Evolutionary conservation across 169 alveolate genomes (phyloP), one percentile per base, ranked within the genome.

Genomic region (Plasmodium cynomolgi): DNA sequence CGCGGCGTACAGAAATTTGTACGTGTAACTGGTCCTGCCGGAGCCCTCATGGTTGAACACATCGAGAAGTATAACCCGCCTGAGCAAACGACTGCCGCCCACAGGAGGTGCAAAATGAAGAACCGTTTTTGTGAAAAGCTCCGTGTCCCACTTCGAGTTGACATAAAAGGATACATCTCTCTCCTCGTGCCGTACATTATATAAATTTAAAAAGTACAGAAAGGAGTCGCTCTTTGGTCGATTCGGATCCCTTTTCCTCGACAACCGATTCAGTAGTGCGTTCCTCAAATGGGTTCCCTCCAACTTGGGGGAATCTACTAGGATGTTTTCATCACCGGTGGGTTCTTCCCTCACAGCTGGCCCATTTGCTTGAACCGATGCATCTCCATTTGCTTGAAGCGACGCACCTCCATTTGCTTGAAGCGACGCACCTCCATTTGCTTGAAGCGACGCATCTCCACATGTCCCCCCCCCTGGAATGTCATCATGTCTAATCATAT

Each of bases 171-270:
- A 90, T 26, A 90, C 23, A 37, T 90, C 91, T 80, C 90, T 33
- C 47, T 90, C 91, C 72, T 90, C 94, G 50, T 90, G 56, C 74
- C 83, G 82, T 90, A 90, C 29, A 23, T 90, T 90, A 34, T 90
- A 90, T 80, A 90, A 90, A 90, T 90, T 90, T 58, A 81, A 39
- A 39, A 90, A 90, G 33, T 90, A 79, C 74, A 90, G 56, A 90
- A 79, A 50, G 3, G 62, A 26, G 34, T 41, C 58, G 44, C 56
- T n/a, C 58, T 39, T 26, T 41, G 74, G 77, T 84, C 80, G 56
- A 72, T 74, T 20, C 29, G 29, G 31, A 26, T 13, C 33, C 44
- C 54, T 37, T 26, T 54, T 75, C 73, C 62, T 62, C 50, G 82
- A 62, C 8, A 90, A 74, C 31, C 3, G 20, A 6, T 9, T 58